Evolutionary conservation across 2,329 filamentous ascomycete genomes (phyloP).

Genomic region (Cladophialophora carrionii): DNA sequence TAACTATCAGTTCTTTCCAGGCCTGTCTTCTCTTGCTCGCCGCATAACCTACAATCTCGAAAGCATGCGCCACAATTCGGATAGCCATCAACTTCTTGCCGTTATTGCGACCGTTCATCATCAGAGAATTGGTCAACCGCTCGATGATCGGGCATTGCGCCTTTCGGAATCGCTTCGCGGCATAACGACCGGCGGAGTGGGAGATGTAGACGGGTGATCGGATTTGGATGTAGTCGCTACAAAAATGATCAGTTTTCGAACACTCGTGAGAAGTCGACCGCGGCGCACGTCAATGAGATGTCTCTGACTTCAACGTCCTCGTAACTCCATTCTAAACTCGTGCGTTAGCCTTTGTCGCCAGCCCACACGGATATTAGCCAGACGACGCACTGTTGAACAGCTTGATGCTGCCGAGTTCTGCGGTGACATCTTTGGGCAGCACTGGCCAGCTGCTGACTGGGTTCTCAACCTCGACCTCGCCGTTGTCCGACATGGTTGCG

Average conservation of each 20-base stretch:
- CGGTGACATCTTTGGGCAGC: constrained; percentile 89
- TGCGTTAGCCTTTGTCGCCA: not conserved
- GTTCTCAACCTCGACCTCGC: constrained; percentile 90
- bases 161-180: constrained; percentile 99
- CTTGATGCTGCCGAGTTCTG: constrained; percentile 90
- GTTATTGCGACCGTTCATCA: constrained; percentile 99
- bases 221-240: constrained; percentile 99
- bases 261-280: constrained; percentile 53
- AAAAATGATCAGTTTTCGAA: constrained; percentile 34
- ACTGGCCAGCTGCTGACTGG: constrained; percentile 67
- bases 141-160: constrained; percentile 99
- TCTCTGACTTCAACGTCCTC: constrained; percentile 99
- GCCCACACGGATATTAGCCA: not conserved
- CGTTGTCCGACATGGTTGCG: constrained; percentile 47
- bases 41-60: constrained; percentile 89
- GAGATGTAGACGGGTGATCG: constrained; percentile 98
- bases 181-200: constrained; percentile 98
- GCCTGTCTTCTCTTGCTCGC: not conserved
- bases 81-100: constrained; percentile 99
- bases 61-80: constrained; percentile 97
- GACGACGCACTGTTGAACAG: constrained; percentile 78
- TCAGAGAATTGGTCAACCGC: constrained; percentile 99
- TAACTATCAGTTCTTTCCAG: constrained; percentile 25
- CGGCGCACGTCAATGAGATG: constrained; percentile 88
- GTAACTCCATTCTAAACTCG: constrained; percentile 70